Base-by-base conservation (phyloP, 257 asterid species). In the Solanum chilense region DNA sequence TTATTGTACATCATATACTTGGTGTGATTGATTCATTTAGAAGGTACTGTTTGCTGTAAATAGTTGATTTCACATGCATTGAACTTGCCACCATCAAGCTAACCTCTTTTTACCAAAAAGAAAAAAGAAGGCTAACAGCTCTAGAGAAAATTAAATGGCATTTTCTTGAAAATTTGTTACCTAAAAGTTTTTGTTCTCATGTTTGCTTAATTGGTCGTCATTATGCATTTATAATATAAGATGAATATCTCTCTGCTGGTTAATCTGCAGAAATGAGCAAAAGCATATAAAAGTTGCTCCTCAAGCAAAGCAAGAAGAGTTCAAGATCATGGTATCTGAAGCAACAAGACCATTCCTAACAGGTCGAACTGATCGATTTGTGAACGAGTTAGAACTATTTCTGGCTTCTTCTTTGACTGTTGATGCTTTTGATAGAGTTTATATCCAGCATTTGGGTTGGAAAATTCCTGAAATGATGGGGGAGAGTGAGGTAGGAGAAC, bases 341-440 rank as follows among this genome's bases (percentile, higher is more conserved):
- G 97, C 98, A 58, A 91, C 88, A n/a, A 89, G 91, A 83, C 95
- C 93, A 85, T 95, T 95, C 83, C 31, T 94, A 86, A 90, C 93
- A 6, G 95, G 97, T 64, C 89, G 98, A 91, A 88, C 95, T 23
- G 93, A 91, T 78, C 90, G 93, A 88, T 94, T 95, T 86, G 90
- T 92, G 82, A 86, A 90, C 62, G 98, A 95, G 87, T 49, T 94
- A 62, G 94, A 95, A 89, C 85, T 93, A 58, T 95, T 95, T 93
- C 85, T 95, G 74, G 97, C 94, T 41, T 93, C 97, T n/a, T 96
- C 94, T 62, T 87, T 95, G 88, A 95, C 90, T 88, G 86, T 95
- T 56, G 91, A 90, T 66, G 98, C 98, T 37, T 95, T 90, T 83
- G 98, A 94, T 90, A 83, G 88, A 76, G 94, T 89, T 23, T 94